Base-by-base conservation (phyloP, 768 basidiomycete genomes). In the Stropharia rugosoannulata region DNA sequence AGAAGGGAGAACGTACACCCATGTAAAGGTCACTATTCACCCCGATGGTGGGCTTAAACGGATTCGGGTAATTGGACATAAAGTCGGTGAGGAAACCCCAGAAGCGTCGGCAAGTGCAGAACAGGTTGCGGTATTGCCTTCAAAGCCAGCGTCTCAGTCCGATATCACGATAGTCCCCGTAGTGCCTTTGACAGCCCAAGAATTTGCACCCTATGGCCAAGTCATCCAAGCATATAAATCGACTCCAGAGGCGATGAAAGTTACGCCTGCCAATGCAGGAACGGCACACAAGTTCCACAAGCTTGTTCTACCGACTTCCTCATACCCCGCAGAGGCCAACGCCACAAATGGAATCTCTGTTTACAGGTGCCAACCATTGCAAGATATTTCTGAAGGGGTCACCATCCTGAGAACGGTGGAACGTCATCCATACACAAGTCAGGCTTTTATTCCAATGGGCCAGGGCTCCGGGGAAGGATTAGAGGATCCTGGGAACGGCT, bases 11-110 rank as follows among this genome's bases (percentile, higher is more conserved):
- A 67, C 75, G 16, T 95, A 85, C 69, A 94, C 86, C 12, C 96
- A 99, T 69, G 81, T 98, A 55, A 84, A 86, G 62, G 73, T 97
- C 56, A 93, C 90, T 16, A 96, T 97, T 63, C 83, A 89, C 68
- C 97, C 97, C 1, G 96, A 99, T 65, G 97, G 97, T 41, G 97
- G 97, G 22, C 73, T 98, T 66, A 98, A 98, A 73, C 84, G 97
- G 19, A 77, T 99, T n/a, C 83, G 97, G 56, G 70, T 97, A 47
- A 75, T 85, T 60, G 93, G 97, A 51, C 80, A 83, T 46, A 78
- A 77, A 42, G 67, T 64, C 25, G 62, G 56, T 42, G 41, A 54
- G 22, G 39, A 47, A 32, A 47, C 57, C 36, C 55, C 38, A 45
- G 22, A 52, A 8, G 52, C 49, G 4, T 40, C 50, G 43, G 39